phyloP scores from a whole-genome alignment of 2,329 filamentous ascomycete species.

The Ophiostoma ulmi region DNA sequence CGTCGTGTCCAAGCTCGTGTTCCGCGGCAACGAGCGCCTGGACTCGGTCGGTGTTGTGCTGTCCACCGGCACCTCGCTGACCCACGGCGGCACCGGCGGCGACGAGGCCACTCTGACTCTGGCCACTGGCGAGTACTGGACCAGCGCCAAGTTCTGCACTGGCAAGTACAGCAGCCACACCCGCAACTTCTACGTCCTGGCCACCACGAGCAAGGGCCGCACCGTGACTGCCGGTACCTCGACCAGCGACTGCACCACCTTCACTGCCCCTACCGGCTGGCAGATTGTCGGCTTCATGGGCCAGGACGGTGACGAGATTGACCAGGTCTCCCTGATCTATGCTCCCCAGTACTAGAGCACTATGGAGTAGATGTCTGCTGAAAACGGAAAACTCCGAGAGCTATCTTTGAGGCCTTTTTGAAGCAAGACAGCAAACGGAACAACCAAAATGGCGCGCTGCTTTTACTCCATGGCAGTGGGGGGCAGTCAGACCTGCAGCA shows the following conservation, averaged over 20 bases:
- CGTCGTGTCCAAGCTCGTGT: conserved; percentile 34
- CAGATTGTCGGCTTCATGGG: conserved; percentile 51
- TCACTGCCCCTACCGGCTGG: conserved; percentile 45
- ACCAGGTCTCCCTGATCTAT: conserved; percentile 49
- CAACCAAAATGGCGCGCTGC: not conserved
- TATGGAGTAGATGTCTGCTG: not conserved
- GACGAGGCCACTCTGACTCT: conserved; percentile 40
- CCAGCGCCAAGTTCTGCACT: conserved; percentile 45
- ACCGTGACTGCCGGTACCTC: conserved; percentile 42
- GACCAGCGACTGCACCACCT: conserved; percentile 45
- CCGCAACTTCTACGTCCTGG: conserved; percentile 52
- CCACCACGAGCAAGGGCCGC: conserved; percentile 47
- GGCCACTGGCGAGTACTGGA: conserved; percentile 46
- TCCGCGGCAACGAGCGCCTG: conserved; percentile 46
- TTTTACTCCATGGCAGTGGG: not conserved
- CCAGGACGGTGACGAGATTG: conserved; percentile 50
- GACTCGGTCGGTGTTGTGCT: conserved; percentile 48
- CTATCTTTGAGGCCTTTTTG: not conserved
- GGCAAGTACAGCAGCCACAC: conserved; percentile 43
- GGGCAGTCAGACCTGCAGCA: conserved; percentile 2
- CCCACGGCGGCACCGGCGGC: conserved; percentile 53
- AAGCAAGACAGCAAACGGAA: not conserved
- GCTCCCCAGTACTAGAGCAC: conserved; percentile 36
- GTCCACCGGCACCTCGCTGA: conserved; percentile 43
- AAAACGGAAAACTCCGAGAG: no score